Conservation (phyloP, 257 asterid genomes). For the Verbascum thapsus region DNA sequence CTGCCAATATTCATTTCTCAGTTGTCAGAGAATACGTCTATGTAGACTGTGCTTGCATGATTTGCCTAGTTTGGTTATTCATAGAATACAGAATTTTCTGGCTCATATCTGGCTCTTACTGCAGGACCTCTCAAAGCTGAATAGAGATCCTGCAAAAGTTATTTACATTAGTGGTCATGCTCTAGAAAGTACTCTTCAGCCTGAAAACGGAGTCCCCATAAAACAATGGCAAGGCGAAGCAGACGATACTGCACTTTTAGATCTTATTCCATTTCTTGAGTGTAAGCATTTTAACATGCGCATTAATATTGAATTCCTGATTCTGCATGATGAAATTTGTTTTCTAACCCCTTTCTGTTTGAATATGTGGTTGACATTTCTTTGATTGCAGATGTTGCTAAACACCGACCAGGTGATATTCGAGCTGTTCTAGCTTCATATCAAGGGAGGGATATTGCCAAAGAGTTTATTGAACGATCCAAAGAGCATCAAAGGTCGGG, state of each 20-base stretch:
- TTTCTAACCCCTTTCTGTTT: neutral
- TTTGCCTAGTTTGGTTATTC: neutral
- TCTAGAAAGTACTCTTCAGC: conserved; percentile 78
- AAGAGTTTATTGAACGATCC: conserved; percentile 86
- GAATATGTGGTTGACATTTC: conserved; percentile 17
- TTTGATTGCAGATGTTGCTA: conserved; percentile 72
- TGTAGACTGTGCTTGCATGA: too few species aligned
- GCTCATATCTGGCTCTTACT: conserved; percentile 28
- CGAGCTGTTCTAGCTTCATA: conserved; percentile 83
- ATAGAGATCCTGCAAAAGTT: conserved; percentile 81
- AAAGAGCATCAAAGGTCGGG: conserved; percentile 71
- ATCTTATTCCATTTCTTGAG: conserved; percentile 90
- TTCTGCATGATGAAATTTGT: conserved; percentile 17
- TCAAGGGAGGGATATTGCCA: conserved; percentile 75
- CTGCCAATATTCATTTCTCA: too few species aligned
- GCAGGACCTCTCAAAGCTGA: conserved; percentile 86
- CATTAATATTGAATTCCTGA: neutral
- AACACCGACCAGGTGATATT: conserved; percentile 72
- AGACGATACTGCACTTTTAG: conserved; percentile 83
- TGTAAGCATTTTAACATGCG: conserved; percentile 49
- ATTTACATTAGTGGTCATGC: conserved; percentile 78
- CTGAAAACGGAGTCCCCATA: conserved; percentile 67
- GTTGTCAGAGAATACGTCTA: too few species aligned
- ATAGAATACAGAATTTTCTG: neutral
- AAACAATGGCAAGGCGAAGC: conserved; percentile 81